Percentiles rank a stretch among this genome's conserved stretches.
Evolutionary conservation across 2,329 filamentous ascomycete species (phyloP).

Genomic region (Botryotinia convoluta): DNA sequence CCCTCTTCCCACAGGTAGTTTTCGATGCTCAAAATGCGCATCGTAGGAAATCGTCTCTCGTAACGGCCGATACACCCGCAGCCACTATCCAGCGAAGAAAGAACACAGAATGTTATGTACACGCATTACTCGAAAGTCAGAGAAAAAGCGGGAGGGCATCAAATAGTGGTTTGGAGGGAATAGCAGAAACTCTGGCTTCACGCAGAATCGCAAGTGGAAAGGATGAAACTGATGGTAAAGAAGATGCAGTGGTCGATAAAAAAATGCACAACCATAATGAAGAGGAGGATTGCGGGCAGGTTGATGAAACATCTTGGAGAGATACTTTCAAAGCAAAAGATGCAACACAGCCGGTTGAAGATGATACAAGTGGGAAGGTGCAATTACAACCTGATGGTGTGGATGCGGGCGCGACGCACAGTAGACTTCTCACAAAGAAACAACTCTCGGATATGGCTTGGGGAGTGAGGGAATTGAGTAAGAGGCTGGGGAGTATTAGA

Average conservation of each 20-base stretch:
- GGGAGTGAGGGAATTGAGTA: slow-evolving; percentile 86
- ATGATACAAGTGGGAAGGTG: slow-evolving; percentile 23
- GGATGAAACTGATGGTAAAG: not conserved
- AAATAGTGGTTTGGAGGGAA: slow-evolving; percentile 34
- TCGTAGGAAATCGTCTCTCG: slow-evolving; percentile 64
- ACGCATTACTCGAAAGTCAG: slow-evolving; percentile 61
- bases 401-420: slow-evolving; percentile 42
- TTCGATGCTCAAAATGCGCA: slow-evolving; percentile 61
- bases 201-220: slow-evolving; percentile 21
- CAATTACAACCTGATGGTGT: slow-evolving; percentile 19
- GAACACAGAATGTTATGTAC: slow-evolving; percentile 61
- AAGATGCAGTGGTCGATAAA: slow-evolving; percentile 21
- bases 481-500: slow-evolving; percentile 78
- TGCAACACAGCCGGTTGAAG: slow-evolving; percentile 8
- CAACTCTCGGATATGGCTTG: slow-evolving; percentile 96
- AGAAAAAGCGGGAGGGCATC: slow-evolving; percentile 38
- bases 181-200: slow-evolving; percentile 32
- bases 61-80: slow-evolving; percentile 47
- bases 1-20: slow-evolving; percentile 46
- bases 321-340: slow-evolving; percentile 29
- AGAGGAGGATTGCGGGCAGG: slow-evolving; percentile 45
- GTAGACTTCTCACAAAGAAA: slow-evolving; percentile 86
- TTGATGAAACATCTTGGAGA: slow-evolving; percentile 57
- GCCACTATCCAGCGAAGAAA: slow-evolving; percentile 41
- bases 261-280: slow-evolving; percentile 17